These are phyloP conservation scores for Trematosphaeria pertusa DNA, from an alignment of 2,329 filamentous ascomycete species.

Conservation along the genomic window DNA sequence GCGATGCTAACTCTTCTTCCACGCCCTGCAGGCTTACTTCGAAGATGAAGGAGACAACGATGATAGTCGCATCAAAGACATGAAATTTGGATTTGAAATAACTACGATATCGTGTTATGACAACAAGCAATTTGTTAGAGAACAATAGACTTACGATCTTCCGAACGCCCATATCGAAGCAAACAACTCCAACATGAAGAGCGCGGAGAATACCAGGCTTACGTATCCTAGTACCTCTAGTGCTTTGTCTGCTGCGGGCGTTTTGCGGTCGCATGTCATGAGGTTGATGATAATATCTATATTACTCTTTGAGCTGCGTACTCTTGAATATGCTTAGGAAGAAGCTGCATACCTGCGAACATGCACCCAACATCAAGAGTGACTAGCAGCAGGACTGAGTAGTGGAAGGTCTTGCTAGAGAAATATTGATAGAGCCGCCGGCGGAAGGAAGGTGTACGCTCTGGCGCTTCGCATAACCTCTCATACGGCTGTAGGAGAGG, in stretches of 20 bases:
- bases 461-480: background rate
- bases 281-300: constrained; percentile 58
- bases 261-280: constrained; percentile 54
- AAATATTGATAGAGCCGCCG: constrained; percentile 46
- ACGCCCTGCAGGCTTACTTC: constrained; percentile 67
- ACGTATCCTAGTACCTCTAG: constrained; percentile 57
- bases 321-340: background rate
- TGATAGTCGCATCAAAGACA: constrained; percentile 68
- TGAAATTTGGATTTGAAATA: constrained; percentile 61
- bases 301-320: background rate
- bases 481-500: constrained; percentile 1
- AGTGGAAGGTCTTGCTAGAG: constrained; percentile 57
- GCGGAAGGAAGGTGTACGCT: constrained; percentile 15
- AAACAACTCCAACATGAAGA: constrained; percentile 70
- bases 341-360: constrained; percentile 47
- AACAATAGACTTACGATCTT: constrained; percentile 60
- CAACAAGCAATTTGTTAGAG: no score
- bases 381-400: constrained; percentile 57
- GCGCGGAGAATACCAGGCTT: constrained; percentile 66
- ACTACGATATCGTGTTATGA: constrained; percentile 10
- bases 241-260: constrained; percentile 43
- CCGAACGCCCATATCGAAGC: constrained; percentile 69
- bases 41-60: constrained; percentile 66
- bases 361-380: constrained; percentile 59
- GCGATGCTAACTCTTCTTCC: constrained; percentile 68